Evolutionary conservation across 306 rosid species (phyloP), one percentile per base, ranked within the genome.

Genomic region (Ammopiptanthus mongolicus): DNA sequence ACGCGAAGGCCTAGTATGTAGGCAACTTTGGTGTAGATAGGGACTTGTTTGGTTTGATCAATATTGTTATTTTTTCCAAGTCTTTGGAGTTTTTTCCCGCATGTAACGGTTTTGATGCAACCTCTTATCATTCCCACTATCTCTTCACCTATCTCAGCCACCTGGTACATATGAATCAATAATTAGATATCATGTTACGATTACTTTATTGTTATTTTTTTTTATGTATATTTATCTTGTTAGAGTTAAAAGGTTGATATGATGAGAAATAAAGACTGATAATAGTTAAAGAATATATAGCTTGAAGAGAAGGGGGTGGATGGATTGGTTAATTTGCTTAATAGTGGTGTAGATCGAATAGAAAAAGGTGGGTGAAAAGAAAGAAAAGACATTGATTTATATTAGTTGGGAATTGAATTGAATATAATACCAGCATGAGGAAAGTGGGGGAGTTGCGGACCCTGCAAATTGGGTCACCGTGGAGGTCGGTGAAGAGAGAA

Each of bases 381-480:
- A 47, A 21, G 70, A 44, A 31, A 19, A 22, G 75, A 44, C 19
- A 44, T 12, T 47, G 67, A 72, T 29, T 63, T 46, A 14, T 42
- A 10, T n/a, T n/a, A n/a, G 34, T 8, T 15, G 61, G 6, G 65
- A 51, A 39, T 28, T 34, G 33, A 10, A 21, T 23, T 72, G 41
- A 47, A 57, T 53, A 56, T 1, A 22, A 22, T 80, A 93, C 98
- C 89, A 93, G 92, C 98, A 93, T 91, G 73, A 80, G 87, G 68
- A 80, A 93, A 60, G 92, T 85, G 36, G 98, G 98, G 39, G 98
- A 93, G 82, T 93, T 83, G 66, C 98, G 98, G 91, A 93, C 96
- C 79, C 98, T 81, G 93, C 92, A 91, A 74, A 93, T 86, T 14
- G 98, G 98, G 88, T 93, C 98, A 53, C 98, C 97, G 13, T 82